Base-by-base conservation (phyloP, 352 stramenopile genomes). In the Globisporangium cystogenes region DNA sequence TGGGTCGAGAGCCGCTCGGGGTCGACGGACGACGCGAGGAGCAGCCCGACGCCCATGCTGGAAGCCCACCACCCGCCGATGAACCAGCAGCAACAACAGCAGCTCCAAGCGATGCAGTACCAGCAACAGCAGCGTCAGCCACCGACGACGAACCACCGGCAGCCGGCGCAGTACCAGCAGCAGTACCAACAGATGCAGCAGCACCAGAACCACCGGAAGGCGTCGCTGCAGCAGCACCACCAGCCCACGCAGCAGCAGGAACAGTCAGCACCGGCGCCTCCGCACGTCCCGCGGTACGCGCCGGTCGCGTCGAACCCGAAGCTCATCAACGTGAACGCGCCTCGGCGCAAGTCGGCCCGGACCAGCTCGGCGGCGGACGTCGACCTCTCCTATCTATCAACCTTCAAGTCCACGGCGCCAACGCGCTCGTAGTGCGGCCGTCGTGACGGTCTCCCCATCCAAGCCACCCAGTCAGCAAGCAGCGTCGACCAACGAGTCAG, bases 361-460 rank as follows among this genome's bases (percentile, higher is more conserved):
- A 20, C n/a, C 18, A 26, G 7, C 45, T 39, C 35, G 12, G 7
- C 33, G 3, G 37, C 36, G 4, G 31, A 54, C 40, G 27, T 60
- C 29, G 54, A 60, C n/a, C 39, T 60, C 21, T 60, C 54, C 29
- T 60, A 60, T 27, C 40, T 60, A 5, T 49, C 54, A 18, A 55
- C 26, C n/a, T 60, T 60, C 47, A 59, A 59, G 53, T 53, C 46
- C 11, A 27, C 31, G 29, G 10, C 23, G 20, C 7, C 41, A 12
- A 16, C 41, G 21, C 24, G 37, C 15, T 42, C 37, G 37, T 42
- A 23, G 7, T 18, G 6, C 35, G 35, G 0, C 14, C n/a, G 41
- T 14, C 8, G 16, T 18, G n/a, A n/a, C n/a, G n/a, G n/a, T n/a
- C n/a, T n/a, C n/a, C n/a, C n/a, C n/a, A n/a, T n/a, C n/a, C n/a